Evolutionary conservation across 768 basidiomycete species (phyloP).

Genomic region (Tylopilus subfusipes): DNA sequence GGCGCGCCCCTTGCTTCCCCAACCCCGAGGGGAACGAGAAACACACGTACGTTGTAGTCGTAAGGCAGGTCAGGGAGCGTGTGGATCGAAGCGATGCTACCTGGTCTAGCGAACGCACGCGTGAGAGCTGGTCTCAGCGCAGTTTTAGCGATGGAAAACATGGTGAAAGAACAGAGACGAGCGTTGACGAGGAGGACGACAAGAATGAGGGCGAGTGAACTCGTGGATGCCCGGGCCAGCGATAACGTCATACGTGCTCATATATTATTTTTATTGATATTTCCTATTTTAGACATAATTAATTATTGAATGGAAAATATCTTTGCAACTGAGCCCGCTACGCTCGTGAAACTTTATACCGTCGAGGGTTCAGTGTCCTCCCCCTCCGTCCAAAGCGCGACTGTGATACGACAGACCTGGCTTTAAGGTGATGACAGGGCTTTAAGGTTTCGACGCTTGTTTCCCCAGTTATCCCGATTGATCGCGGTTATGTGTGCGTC

Average conservation of each 20-base stretch:
- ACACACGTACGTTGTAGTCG: slow-evolving; percentile 60
- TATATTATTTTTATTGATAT: not conserved
- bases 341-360: slow-evolving; percentile 13
- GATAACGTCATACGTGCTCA: slow-evolving; percentile 3
- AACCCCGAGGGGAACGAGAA: not conserved
- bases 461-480: not conserved
- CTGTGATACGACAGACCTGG: not conserved
- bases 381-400: not conserved
- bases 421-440: not conserved
- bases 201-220: not conserved
- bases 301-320: not conserved
- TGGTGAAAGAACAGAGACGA: slow-evolving; percentile 17
- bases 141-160: slow-evolving; percentile 49
- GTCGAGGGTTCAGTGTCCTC: slow-evolving; percentile 13
- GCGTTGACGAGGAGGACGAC: not conserved
- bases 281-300: not conserved
- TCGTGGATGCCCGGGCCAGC: not conserved
- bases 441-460: not conserved
- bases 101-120: slow-evolving; percentile 44
- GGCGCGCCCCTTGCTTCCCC: not conserved
- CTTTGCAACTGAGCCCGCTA: not conserved
- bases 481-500: not conserved
- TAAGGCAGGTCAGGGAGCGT: slow-evolving; percentile 81
- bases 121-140: slow-evolving; percentile 42
- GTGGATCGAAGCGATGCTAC: slow-evolving; percentile 50